phyloP scores from a whole-genome alignment of 176 grass and related monocot genomes.

The Aegilops bicornis region DNA sequence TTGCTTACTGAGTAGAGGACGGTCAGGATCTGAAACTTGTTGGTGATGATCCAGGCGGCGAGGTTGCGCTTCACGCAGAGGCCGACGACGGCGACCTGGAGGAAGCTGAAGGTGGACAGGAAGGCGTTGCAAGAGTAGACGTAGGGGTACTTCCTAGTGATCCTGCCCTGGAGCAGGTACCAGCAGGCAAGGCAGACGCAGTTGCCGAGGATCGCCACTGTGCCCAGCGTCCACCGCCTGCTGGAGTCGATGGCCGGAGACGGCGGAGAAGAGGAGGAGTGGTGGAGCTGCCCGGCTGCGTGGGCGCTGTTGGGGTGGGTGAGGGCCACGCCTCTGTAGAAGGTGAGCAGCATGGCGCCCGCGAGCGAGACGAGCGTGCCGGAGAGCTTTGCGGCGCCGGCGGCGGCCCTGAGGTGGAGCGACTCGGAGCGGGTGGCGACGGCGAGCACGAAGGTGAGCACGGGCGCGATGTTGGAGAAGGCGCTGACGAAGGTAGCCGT shows the following conservation, averaged over 20 bases:
- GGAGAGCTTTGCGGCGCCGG: conserved; percentile 55
- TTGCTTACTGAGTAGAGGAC: conserved; percentile 52
- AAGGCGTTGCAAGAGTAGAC: conserved; percentile 75
- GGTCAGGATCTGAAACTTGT: conserved; percentile 64
- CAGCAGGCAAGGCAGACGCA: conserved; percentile 66
- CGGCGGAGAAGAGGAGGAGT: background rate
- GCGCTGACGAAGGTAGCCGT: conserved; percentile 77
- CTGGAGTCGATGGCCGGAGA: background rate
- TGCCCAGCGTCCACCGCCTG: conserved; percentile 64
- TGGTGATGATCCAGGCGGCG: conserved; percentile 49
- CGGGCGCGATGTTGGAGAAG: conserved; percentile 77
- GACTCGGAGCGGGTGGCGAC: conserved; percentile 53
- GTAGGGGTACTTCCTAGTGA: conserved; percentile 69
- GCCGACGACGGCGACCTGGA: background rate
- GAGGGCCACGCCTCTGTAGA: conserved; percentile 66
- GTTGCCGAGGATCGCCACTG: conserved; percentile 53
- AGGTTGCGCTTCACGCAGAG: conserved; percentile 47
- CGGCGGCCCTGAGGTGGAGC: conserved; percentile 52
- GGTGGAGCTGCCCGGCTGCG: background rate
- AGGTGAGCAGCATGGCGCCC: conserved; percentile 64
- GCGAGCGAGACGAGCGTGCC: conserved; percentile 59
- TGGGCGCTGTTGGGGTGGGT: background rate
- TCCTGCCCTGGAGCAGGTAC: conserved; percentile 67
- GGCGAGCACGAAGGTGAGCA: conserved; percentile 74
- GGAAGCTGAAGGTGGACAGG: conserved; percentile 64